Conservation (phyloP, 129 eudicot species). For the Saussurea involucrata region DNA sequence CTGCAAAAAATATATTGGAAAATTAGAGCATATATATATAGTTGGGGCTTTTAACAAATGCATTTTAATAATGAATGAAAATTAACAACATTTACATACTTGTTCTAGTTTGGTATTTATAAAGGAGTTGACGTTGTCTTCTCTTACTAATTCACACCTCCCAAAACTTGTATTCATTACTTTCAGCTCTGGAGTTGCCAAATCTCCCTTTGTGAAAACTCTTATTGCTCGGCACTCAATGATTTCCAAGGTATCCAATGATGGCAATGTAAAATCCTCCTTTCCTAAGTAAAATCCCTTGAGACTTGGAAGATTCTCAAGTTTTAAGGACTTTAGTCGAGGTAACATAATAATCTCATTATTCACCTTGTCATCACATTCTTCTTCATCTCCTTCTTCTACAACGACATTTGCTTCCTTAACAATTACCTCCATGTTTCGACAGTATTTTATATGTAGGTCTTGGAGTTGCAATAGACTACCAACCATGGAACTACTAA, state of each 20-base stretch:
- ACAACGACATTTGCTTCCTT: neutral
- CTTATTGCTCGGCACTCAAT: neutral
- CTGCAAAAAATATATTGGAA: no score
- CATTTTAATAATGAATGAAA: no score
- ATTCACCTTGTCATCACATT: neutral
- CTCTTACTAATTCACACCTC: neutral
- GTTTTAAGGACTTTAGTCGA: neutral
- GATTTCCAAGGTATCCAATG: neutral
- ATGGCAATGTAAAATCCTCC: neutral
- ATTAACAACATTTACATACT: no score
- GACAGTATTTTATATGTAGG: neutral
- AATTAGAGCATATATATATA: no score
- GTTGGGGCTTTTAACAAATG: no score
- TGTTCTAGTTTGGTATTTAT: neutral
- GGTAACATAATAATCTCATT: neutral
- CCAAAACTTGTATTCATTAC: neutral
- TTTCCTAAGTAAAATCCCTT: neutral
- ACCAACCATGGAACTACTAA: neutral
- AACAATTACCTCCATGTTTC: neutral
- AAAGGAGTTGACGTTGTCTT: neutral
- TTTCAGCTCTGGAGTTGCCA: neutral
- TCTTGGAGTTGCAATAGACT: neutral
- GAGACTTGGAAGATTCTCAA: neutral
- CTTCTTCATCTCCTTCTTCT: neutral
- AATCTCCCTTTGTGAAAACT: neutral